Conservation (phyloP, 768 basidiomycete species). For the Dentipellis sp. region DNA sequence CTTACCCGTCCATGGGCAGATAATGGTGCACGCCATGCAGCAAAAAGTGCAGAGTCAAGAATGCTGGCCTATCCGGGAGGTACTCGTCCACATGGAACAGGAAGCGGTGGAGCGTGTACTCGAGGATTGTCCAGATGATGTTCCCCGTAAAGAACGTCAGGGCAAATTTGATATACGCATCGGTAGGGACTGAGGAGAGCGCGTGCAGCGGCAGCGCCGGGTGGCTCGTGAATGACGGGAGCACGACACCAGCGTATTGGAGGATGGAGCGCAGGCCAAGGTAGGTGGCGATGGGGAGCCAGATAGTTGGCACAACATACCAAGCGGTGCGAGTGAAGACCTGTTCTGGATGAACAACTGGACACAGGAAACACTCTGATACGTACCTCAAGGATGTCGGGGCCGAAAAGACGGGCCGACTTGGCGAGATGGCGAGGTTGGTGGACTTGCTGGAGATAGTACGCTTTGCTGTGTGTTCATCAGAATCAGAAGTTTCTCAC, state of each 20-base stretch:
- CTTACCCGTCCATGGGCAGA: conserved; percentile 88
- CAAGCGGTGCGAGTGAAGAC: conserved; percentile 80
- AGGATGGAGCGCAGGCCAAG: conserved; percentile 74
- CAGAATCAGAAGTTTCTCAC: background rate
- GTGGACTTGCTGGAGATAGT: conserved; percentile 94
- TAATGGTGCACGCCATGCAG: conserved; percentile 97
- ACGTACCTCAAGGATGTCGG: conserved; percentile 66
- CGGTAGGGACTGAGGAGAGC: conserved; percentile 37
- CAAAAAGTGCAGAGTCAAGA: conserved; percentile 83
- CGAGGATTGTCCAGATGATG: conserved; percentile 88
- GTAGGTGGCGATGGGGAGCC: conserved; percentile 81
- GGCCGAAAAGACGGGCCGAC: conserved; percentile 83
- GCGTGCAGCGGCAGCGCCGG: conserved; percentile 46
- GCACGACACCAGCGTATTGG: conserved; percentile 58
- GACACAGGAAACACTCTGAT: background rate
- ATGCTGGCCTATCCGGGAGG: conserved; percentile 75
- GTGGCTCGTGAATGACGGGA: conserved; percentile 52
- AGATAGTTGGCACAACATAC: conserved; percentile 89
- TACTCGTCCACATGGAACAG: conserved; percentile 89
- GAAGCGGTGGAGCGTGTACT: conserved; percentile 92
- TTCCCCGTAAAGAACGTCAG: conserved; percentile 79
- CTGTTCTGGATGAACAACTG: conserved; percentile 25
- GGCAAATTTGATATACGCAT: conserved; percentile 44
- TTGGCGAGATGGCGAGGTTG: conserved; percentile 84
- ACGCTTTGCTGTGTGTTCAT: conserved; percentile 60